Conservation (phyloP, 306 rosid genomes). For the Mimosa bimucronata region DNA sequence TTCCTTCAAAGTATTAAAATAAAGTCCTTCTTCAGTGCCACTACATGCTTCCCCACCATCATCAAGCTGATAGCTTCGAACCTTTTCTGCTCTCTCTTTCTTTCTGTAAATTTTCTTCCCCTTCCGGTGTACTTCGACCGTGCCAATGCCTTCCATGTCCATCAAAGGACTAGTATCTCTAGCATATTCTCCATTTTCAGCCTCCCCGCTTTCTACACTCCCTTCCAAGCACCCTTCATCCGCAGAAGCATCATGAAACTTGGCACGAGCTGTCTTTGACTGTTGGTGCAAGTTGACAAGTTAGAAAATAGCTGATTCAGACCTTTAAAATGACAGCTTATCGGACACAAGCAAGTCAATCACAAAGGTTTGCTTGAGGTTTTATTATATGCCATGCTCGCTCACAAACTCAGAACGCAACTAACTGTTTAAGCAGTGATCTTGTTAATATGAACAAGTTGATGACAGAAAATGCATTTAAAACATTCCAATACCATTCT, state of each 20-base stretch:
- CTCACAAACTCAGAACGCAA: constrained; percentile 40
- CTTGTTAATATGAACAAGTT: constrained; percentile 6
- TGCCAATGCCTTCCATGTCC: constrained; percentile 63
- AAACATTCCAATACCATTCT: constrained; percentile 49
- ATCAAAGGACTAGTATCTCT: constrained; percentile 61
- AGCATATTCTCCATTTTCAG: constrained; percentile 72
- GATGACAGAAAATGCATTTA: constrained; percentile 6
- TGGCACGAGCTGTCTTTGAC: constrained; percentile 47
- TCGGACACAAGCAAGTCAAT: constrained; percentile 40
- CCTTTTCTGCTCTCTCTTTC: constrained; percentile 59
- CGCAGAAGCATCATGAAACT: constrained; percentile 48
- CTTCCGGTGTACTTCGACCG: constrained; percentile 55
- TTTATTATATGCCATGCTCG: constrained; percentile 40
- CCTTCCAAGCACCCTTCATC: constrained; percentile 71
- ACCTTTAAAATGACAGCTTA: constrained; percentile 15
- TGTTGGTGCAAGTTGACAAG: constrained; percentile 52
- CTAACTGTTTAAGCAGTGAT: constrained; percentile 16
- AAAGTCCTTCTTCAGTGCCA: constrained; percentile 82
- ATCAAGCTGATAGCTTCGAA: constrained; percentile 58
- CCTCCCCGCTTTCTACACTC: constrained; percentile 65
- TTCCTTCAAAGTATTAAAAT: constrained; percentile 52
- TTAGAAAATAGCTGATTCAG: constrained; percentile 23
- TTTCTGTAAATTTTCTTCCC: constrained; percentile 58
- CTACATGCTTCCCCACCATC: constrained; percentile 93
- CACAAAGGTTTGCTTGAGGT: constrained; percentile 44